Conservation (phyloP, 73 alveolate species). For the Diophrys sp. region DNA sequence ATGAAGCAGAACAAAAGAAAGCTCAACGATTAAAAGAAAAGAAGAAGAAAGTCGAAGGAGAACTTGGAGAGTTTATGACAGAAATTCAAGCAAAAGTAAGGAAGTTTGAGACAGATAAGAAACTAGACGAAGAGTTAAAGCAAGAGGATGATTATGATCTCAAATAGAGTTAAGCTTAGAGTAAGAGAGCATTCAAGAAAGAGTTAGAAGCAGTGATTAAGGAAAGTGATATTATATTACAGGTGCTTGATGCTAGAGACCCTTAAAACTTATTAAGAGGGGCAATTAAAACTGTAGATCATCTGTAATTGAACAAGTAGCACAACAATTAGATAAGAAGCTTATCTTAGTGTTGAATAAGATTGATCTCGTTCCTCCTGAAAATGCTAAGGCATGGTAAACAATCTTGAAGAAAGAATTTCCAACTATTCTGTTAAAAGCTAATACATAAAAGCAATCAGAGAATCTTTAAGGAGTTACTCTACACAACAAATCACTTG, state of each 20-base stretch:
- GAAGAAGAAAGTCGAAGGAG: constrained; percentile 25
- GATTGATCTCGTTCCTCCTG: constrained; percentile 95
- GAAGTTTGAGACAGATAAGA: constrained; percentile 3
- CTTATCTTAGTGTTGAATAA: constrained; percentile 89
- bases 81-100: constrained; percentile 4
- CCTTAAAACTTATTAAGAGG: constrained; percentile 96
- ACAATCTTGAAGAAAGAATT: constrained; percentile 78
- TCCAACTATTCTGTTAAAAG: constrained; percentile 87
- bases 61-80: not conserved
- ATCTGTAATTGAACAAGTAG: constrained; percentile 81
- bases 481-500: constrained; percentile 74
- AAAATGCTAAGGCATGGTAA: constrained; percentile 94
- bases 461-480: constrained; percentile 77
- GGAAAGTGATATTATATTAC: constrained; percentile 92
- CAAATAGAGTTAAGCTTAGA: constrained; percentile 33
- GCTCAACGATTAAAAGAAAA: constrained; percentile 17
- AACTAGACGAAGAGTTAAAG: not conserved
- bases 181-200: constrained; percentile 80
- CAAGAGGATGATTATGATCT: constrained; percentile 23
- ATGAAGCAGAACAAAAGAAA: constrained; percentile 50
- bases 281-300: constrained; percentile 95
- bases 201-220: constrained; percentile 88
- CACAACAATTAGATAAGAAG: constrained; percentile 78
- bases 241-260: constrained; percentile 98
- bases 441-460: constrained; percentile 83